These are phyloP conservation scores for Exophiala sp. DNA, from an alignment of 2,329 filamentous ascomycete species.

Conservation along the genomic window DNA sequence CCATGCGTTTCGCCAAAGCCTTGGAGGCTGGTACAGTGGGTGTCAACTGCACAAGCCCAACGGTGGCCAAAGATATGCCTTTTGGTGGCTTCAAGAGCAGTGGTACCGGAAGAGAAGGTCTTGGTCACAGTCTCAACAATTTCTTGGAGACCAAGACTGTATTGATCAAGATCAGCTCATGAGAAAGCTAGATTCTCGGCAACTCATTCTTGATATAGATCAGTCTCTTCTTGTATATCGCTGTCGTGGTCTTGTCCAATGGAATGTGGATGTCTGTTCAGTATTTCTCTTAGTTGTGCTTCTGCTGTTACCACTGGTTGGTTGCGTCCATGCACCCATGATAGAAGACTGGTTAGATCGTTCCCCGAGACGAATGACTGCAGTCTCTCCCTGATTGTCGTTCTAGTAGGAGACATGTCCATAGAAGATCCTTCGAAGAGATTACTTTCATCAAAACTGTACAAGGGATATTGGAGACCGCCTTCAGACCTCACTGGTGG, in stretches of 20 bases:
- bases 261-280: conserved; percentile 13
- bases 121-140: conserved; percentile 61
- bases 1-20: conserved; percentile 23
- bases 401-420: not conserved
- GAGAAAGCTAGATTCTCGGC: not conserved
- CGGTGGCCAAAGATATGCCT: conserved; percentile 34
- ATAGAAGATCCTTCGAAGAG: conserved; percentile 17
- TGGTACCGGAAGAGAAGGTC: conserved; percentile 73
- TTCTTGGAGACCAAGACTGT: conserved; percentile 59
- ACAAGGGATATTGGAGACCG: conserved; percentile 23
- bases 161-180: conserved; percentile 37
- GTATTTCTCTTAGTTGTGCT: conserved; percentile 22
- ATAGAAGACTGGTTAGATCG: conserved; percentile 11
- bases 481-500: conserved; percentile 23
- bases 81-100: conserved; percentile 78
- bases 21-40: conserved; percentile 40
- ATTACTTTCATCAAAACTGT: conserved; percentile 24
- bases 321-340: conserved; percentile 12
- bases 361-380: conserved; percentile 11
- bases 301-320: conserved; percentile 18
- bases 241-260: not conserved
- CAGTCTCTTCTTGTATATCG: conserved; percentile 3
- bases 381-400: conserved; percentile 11
- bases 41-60: conserved; percentile 39
- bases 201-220: conserved; percentile 13